Conservation (phyloP, 2,329 filamentous ascomycete species). For the Fusarium tuaranense region DNA sequence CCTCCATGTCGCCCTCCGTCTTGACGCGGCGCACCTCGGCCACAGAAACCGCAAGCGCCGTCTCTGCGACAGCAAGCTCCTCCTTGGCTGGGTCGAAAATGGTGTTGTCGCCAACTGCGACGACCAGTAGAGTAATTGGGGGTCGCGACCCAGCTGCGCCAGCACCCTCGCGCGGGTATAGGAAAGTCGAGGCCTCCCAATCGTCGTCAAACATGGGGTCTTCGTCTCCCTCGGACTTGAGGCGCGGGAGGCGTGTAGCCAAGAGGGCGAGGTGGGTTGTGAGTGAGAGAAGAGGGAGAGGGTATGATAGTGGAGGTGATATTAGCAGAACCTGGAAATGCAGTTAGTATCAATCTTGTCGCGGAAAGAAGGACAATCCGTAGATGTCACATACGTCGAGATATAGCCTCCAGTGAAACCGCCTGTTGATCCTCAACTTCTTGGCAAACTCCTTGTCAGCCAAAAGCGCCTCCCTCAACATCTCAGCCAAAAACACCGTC, state of each 20-base stretch:
- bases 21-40: conserved; percentile 57
- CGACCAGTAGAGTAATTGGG: conserved; percentile 90
- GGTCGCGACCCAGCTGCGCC: conserved; percentile 65
- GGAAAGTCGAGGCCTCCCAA: conserved; percentile 84
- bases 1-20: conserved; percentile 52
- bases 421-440: conserved; percentile 85
- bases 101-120: conserved; percentile 86
- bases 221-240: conserved; percentile 92
- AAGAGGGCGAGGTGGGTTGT: conserved; percentile 95
- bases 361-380: not conserved
- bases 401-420: conserved; percentile 97
- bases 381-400: conserved; percentile 76
- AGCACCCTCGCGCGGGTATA: conserved; percentile 72
- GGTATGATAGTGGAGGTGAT: conserved; percentile 93
- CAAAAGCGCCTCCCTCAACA: conserved; percentile 89
- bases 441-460: conserved; percentile 76
- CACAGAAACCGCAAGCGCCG: conserved; percentile 87
- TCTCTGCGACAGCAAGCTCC: conserved; percentile 93
- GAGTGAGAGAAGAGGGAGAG: conserved; percentile 89
- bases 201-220: conserved; percentile 98
- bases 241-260: conserved; percentile 82
- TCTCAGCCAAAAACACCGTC: conserved; percentile 87
- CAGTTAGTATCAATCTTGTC: not conserved
- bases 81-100: conserved; percentile 94
- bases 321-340: conserved; percentile 83